These are phyloP conservation scores for Drechmeria coniospora DNA, from an alignment of 2,329 filamentous ascomycete species.

Conservation along the genomic window DNA sequence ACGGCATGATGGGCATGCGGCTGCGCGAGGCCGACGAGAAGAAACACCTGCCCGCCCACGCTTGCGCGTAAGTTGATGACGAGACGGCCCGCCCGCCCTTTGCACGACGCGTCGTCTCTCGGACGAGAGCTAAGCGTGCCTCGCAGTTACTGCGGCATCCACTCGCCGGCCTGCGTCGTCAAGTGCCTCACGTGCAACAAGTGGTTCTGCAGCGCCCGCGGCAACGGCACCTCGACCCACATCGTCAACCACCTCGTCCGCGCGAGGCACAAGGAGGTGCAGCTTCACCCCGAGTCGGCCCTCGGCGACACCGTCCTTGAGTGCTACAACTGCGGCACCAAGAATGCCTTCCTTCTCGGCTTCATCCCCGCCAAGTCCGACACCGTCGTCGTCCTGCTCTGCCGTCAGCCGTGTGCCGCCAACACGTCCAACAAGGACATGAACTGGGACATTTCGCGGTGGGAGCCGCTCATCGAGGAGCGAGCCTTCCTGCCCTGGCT, in stretches of 20 bases:
- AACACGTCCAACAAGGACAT: constrained; percentile 96
- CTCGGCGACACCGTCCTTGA: constrained; percentile 93
- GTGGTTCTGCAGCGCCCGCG: constrained; percentile 97
- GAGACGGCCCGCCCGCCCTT: too few relatives aligned
- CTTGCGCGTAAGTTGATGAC: constrained; percentile 82
- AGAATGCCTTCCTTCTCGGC: constrained; percentile 92
- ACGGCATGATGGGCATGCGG: constrained; percentile 52
- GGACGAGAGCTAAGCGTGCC: constrained; percentile 9
- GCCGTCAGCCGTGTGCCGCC: constrained; percentile 88
- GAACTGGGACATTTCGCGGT: constrained; percentile 97
- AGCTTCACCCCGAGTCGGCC: constrained; percentile 82
- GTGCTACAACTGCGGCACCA: constrained; percentile 99
- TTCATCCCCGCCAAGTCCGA: constrained; percentile 99
- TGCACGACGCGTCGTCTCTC: too few relatives aligned
- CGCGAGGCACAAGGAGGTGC: constrained; percentile 95
- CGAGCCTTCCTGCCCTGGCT: constrained; percentile 92
- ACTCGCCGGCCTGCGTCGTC: constrained; percentile 87
- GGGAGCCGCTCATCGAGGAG: constrained; percentile 95
- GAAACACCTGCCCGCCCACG: constrained; percentile 82
- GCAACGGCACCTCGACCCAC: constrained; percentile 91
- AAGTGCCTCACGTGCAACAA: constrained; percentile 93
- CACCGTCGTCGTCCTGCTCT: constrained; percentile 90
- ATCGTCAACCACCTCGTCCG: constrained; percentile 97
- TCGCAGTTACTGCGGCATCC: constrained; percentile 83
- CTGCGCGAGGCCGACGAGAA: constrained; percentile 54